A percentile compares a stretch with the other conserved stretches of the same genome.
phyloP scores from a whole-genome alignment of 176 grass and related monocot genomes.

The Elymus sibiricus region DNA sequence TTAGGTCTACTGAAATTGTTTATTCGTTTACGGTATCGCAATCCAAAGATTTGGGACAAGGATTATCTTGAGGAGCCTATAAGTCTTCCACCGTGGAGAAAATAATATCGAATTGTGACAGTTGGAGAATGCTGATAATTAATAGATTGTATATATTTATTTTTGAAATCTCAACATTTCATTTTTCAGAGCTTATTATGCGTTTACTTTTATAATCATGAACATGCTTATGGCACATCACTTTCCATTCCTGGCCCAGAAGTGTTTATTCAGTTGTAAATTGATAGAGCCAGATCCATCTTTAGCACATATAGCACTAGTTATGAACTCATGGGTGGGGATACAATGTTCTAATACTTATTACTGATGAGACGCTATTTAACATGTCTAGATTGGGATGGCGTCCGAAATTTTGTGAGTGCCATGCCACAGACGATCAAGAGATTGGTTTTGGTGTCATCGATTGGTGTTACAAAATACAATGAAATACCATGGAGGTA shows the following conservation, averaged over 20 bases:
- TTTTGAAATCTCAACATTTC: neutral
- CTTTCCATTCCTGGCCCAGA: neutral
- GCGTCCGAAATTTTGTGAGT: conserved; percentile 75
- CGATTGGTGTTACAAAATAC: conserved; percentile 92
- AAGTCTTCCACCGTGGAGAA: neutral
- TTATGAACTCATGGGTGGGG: neutral
- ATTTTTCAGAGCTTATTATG: neutral
- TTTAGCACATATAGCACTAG: neutral
- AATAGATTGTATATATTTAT: neutral
- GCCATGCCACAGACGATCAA: conserved; percentile 53
- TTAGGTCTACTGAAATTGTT: neutral
- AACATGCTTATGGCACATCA: neutral
- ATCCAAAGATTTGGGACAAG: neutral
- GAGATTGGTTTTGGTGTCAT: conserved; percentile 80
- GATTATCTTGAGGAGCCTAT: neutral
- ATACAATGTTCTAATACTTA: conserved; percentile 3
- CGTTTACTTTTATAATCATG: conserved; percentile 12
- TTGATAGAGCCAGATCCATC: neutral
- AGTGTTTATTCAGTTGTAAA: neutral
- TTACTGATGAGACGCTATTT: conserved; percentile 18
- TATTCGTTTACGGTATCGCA: neutral
- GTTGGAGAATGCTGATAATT: neutral
- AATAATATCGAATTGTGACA: neutral
- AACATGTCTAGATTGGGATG: conserved; percentile 73
- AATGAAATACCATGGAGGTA: conserved; percentile 97